Evolutionary conservation across 140 eudicot genomes (phyloP).

Genomic region (Oenanthe javanica): DNA sequence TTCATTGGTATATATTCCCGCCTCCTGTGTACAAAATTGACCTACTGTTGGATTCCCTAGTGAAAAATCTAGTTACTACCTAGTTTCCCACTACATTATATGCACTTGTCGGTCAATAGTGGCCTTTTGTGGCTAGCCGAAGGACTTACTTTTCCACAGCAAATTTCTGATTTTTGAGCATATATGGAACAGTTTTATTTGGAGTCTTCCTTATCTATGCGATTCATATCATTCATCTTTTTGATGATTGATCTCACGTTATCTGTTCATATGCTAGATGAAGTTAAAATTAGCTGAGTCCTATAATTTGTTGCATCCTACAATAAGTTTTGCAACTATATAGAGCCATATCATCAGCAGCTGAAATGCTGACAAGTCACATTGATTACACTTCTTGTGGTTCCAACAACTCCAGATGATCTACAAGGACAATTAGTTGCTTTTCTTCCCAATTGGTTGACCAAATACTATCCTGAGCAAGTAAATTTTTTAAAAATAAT

Average conservation of each 20-base stretch:
- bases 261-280: not conserved
- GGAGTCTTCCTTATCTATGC: not conserved
- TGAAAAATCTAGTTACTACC: not conserved
- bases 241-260: not conserved
- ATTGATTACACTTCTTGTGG: not conserved
- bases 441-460: not conserved
- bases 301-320: not conserved
- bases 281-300: not conserved
- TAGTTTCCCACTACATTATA: not conserved
- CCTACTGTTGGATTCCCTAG: not conserved
- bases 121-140: not conserved
- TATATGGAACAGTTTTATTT: not conserved
- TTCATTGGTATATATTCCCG: not conserved
- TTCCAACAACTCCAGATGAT: not conserved
- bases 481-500: not conserved
- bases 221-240: not conserved
- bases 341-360: not conserved
- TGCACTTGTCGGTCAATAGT: not conserved
- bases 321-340: not conserved
- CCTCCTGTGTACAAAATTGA: constrained; percentile 1
- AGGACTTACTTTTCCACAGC: not conserved
- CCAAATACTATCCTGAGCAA: not conserved
- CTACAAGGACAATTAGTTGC: not conserved
- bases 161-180: not conserved
- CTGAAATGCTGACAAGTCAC: not conserved